Evolutionary conservation across 2,329 filamentous ascomycete species (phyloP).

Genomic region (Rutstroemia sp.): DNA sequence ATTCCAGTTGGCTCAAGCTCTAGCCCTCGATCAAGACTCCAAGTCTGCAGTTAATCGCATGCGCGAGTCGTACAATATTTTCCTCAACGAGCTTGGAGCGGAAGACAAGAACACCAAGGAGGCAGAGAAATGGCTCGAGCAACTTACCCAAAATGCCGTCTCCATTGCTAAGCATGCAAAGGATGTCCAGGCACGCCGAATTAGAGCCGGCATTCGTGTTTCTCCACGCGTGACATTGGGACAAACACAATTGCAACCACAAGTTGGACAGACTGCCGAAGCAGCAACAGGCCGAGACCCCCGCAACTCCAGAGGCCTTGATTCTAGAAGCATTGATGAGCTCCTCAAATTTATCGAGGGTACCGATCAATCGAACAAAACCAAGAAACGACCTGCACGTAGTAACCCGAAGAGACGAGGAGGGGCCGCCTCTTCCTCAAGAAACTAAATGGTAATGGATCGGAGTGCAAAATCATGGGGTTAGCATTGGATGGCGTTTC

Average conservation of each 20-base stretch:
- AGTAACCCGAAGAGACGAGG: constrained; percentile 51
- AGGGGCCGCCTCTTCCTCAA: constrained; percentile 11
- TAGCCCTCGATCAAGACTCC: constrained; percentile 91
- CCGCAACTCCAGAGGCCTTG: constrained; percentile 38
- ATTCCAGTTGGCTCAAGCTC: constrained; percentile 93
- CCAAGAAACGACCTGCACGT: constrained; percentile 49
- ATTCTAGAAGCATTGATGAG: constrained; percentile 85
- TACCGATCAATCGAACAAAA: constrained; percentile 41
- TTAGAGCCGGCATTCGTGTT: constrained; percentile 64
- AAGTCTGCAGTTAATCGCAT: constrained; percentile 88
- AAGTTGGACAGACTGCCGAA: constrained; percentile 50
- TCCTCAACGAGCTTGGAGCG: constrained; percentile 76
- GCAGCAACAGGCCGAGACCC: constrained; percentile 33
- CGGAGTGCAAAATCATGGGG: background rate
- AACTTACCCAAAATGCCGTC: constrained; percentile 92
- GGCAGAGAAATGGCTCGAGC: constrained; percentile 91
- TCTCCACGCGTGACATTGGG: constrained; percentile 49
- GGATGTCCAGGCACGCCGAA: constrained; percentile 67
- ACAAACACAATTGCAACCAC: constrained; percentile 54
- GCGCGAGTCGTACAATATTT: constrained; percentile 95
- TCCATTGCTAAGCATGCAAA: constrained; percentile 91
- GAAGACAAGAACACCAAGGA: constrained; percentile 98
- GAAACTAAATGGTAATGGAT: constrained; percentile 3
- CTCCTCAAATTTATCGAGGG: constrained; percentile 93
- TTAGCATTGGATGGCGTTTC: constrained; percentile 8